A percentile compares a stretch with the other conserved stretches of the same genome.
These are phyloP conservation scores for Recurvomyces mirabilis DNA, from an alignment of 495 filamentous ascomycete genomes.

Conservation along the genomic window DNA sequence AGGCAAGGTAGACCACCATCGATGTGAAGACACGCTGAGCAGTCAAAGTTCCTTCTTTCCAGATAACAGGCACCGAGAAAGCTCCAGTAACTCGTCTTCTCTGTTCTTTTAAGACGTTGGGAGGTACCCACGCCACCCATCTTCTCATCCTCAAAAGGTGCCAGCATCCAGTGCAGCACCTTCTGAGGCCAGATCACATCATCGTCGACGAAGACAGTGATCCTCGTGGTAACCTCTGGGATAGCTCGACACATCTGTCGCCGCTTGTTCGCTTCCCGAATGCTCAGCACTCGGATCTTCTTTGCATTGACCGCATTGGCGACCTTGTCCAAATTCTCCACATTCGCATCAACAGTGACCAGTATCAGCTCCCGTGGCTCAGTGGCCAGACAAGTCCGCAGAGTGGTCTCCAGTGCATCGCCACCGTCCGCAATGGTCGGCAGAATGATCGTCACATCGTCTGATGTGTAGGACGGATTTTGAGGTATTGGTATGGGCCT, in stretches of 20 bases:
- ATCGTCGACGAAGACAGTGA: slow-evolving; percentile 78
- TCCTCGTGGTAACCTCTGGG: slow-evolving; percentile 58
- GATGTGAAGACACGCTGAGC: slow-evolving; percentile 71
- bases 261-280: slow-evolving; percentile 58
- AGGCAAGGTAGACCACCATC: slow-evolving; percentile 82
- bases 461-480: slow-evolving; percentile 49
- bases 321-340: slow-evolving; percentile 43
- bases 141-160: slow-evolving; percentile 65
- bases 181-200: slow-evolving; percentile 75
- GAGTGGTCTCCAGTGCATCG: slow-evolving; percentile 46
- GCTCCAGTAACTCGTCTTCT: slow-evolving; percentile 51
- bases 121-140: slow-evolving; percentile 77
- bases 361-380: slow-evolving; percentile 48
- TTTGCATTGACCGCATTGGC: slow-evolving; percentile 41
- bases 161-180: slow-evolving; percentile 71
- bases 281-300: slow-evolving; percentile 30
- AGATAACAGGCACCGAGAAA: slow-evolving; percentile 76
- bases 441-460: slow-evolving; percentile 67
- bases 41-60: slow-evolving; percentile 78
- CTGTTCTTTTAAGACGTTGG: slow-evolving; percentile 61
- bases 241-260: slow-evolving; percentile 74
- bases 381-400: slow-evolving; percentile 46
- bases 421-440: slow-evolving; percentile 57
- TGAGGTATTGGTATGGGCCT: slow-evolving; percentile 51
- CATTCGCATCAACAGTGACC: slow-evolving; percentile 54